Evolutionary conservation across 2,329 filamentous ascomycete genomes (phyloP).

Genomic region (Fusarium abutilonis): DNA sequence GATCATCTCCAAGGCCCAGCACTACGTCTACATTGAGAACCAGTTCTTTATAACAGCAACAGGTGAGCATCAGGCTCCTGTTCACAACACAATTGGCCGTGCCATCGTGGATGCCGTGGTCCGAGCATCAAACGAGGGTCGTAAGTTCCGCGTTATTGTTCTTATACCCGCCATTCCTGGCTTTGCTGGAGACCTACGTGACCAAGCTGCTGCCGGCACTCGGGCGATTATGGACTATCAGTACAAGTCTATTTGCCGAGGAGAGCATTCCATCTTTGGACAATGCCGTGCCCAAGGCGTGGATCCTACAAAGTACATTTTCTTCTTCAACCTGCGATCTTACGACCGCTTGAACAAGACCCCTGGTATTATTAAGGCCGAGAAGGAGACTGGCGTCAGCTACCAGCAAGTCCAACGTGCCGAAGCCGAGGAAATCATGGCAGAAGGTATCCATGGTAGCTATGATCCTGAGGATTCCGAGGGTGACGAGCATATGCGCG

Average conservation of each 20-base stretch:
- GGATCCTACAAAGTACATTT: conserved; percentile 82
- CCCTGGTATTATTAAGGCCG: conserved; percentile 74
- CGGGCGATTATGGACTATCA: conserved; percentile 98
- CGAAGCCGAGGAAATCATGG: conserved; percentile 89
- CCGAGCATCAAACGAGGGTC: conserved; percentile 78
- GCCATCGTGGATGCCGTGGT: conserved; percentile 93
- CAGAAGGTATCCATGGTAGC: conserved; percentile 72
- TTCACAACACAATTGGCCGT: conserved; percentile 86
- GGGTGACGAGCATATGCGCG: conserved; percentile 61
- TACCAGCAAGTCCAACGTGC: conserved; percentile 90
- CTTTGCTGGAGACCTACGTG: conserved; percentile 89
- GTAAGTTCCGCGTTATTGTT: conserved; percentile 91
- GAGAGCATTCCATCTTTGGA: conserved; percentile 89
- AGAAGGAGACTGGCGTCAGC: conserved; percentile 81
- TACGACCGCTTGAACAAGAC: conserved; percentile 94
- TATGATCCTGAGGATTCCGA: conserved; percentile 56
- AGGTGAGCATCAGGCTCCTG: conserved; percentile 83
- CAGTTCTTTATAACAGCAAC: conserved; percentile 99
- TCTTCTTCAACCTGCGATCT: conserved; percentile 91
- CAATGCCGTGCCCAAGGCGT: conserved; percentile 77
- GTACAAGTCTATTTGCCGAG: conserved; percentile 93
- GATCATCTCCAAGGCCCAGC: conserved; percentile 85
- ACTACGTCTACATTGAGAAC: conserved; percentile 97
- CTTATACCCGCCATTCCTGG: conserved; percentile 92
- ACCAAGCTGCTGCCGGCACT: conserved; percentile 85